These are phyloP conservation scores for Myxozyma vanderwaltii DNA, from an alignment of 805 yeast species.

Conservation along the genomic window DNA sequence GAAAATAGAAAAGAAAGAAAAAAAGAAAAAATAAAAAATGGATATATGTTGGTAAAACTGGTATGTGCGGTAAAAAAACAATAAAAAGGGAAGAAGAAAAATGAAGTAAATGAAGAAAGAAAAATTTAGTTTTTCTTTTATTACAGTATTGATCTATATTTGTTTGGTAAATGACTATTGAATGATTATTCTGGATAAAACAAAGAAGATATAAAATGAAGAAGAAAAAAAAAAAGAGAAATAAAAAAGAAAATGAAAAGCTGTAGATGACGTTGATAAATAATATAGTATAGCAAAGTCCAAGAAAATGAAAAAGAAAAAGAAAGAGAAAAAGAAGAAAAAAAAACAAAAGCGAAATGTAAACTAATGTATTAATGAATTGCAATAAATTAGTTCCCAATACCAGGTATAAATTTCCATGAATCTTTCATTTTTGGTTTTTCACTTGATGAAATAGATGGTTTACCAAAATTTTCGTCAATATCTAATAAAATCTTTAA, in stretches of 20 bases:
- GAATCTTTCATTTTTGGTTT: constrained; percentile 11
- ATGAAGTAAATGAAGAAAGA: too few relatives aligned
- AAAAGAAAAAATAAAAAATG: too few relatives aligned
- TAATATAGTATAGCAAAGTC: background rate
- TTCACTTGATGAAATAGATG: constrained; percentile 27
- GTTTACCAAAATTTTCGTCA: constrained; percentile 50
- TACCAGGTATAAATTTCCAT: constrained; percentile 28
- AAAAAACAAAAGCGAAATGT: background rate
- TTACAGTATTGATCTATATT: background rate
- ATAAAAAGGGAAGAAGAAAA: too few relatives aligned
- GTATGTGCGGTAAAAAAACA: too few relatives aligned
- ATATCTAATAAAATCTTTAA: constrained; percentile 49
- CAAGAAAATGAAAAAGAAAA: background rate
- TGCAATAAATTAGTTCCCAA: background rate
- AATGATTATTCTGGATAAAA: background rate
- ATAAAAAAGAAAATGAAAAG: too few relatives aligned
- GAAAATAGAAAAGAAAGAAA: too few relatives aligned
- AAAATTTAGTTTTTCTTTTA: too few relatives aligned
- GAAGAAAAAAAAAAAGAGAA: too few relatives aligned
- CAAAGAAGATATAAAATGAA: too few relatives aligned
- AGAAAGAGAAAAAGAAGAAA: background rate
- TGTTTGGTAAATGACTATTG: background rate
- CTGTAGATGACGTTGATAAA: background rate
- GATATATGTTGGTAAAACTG: too few relatives aligned
- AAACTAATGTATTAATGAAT: background rate